Base-by-base conservation (phyloP, 2,329 filamentous ascomycete species). In the Epichloe sp. region DNA sequence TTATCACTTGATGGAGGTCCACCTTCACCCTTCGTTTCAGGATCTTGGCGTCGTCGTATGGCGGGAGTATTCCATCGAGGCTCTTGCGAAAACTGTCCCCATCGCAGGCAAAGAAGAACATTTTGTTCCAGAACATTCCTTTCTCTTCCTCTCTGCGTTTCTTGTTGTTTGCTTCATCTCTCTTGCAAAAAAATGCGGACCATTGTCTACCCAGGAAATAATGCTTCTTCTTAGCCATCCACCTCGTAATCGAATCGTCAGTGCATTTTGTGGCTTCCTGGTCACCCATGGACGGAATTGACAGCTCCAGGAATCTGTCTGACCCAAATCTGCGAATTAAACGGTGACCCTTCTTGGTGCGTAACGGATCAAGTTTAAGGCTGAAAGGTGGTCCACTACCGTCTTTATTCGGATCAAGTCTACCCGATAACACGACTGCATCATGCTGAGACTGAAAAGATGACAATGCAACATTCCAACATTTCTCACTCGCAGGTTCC, bases 221-320 rank as follows among this genome's bases (percentile, higher is more conserved):
- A 43, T 79, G 77, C 0, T 52, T 40, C 2, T 49, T 49, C 0
- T 52, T 49, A 1, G 52, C 57, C 3, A 68, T 51, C 66, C 66
- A 68, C 10, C 52, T 44, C 0, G 61, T 52, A 23, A 68, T 59
- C 0, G 65, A 56, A 0, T 68, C 56, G 1, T 67, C 58, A 1
- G 70, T 58, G 15, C 61, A 65, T 2, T 69, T 52, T 0, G 63
- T 47, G 0, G 54, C 47, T 0, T 66, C 62, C 0, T 60, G 58
- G 2, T 57, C 62, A 1, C 58, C 63, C 0, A 71, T 65, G 0
- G 68, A 68, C 0, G 79, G 78, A 5, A 82, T 65, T 4, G 71
- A 60, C 0, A 83, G 52, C 49, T 82, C 77, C 1, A 83, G 54
- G 44, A 82, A 82, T 0, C 80, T 70, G 55, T 83, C 79, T 0